phyloP scores from a whole-genome alignment of 495 filamentous ascomycete species.

The Talaromyces wortmannii region DNA sequence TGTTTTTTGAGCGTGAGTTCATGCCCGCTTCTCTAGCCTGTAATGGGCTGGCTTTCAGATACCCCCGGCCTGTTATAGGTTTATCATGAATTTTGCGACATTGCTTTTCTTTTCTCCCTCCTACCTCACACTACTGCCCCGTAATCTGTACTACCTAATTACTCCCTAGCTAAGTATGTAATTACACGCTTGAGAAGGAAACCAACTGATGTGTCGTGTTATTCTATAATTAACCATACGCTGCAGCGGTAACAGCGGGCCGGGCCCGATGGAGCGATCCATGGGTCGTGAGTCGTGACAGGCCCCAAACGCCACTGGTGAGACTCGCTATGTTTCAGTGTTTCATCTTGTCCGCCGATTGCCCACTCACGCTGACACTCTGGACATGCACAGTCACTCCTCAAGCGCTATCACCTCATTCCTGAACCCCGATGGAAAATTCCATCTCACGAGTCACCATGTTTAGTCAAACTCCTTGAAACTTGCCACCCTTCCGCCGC shows the following conservation, averaged over 20 bases:
- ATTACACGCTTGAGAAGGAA: no score
- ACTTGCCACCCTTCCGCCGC: background rate
- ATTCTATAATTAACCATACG: no score
- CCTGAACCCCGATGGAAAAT: background rate
- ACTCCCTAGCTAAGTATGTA: no score
- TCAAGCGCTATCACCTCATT: background rate
- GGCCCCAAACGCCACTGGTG: no score
- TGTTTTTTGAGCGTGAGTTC: constrained; percentile 3
- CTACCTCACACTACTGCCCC: no score
- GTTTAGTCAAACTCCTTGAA: background rate
- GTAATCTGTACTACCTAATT: no score
- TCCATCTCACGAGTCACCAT: background rate
- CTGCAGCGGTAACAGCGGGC: no score
- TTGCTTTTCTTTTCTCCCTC: background rate
- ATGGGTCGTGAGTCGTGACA: no score
- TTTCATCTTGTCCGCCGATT: background rate
- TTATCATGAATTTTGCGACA: background rate
- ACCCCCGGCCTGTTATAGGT: constrained; percentile 3
- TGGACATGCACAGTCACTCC: background rate
- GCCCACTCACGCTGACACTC: background rate
- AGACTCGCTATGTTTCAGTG: background rate
- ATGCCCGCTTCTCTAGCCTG: background rate
- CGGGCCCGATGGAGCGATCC: no score
- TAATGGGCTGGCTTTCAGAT: constrained; percentile 4
- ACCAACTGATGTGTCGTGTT: no score